These are phyloP conservation scores for Arctium lappa DNA, from an alignment of 129 eudicot genomes.

Conservation along the genomic window DNA sequence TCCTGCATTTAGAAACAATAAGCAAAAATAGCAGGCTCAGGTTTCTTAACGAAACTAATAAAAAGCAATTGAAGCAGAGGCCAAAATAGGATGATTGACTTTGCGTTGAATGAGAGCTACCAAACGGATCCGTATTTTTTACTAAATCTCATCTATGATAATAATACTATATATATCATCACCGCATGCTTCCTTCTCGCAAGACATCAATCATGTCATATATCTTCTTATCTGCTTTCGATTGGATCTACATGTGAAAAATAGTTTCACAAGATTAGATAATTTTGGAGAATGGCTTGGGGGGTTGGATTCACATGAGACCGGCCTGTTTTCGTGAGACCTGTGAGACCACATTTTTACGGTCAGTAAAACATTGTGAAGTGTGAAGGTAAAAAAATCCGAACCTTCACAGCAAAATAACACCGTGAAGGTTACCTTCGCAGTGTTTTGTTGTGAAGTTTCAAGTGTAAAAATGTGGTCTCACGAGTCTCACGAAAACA, in stretches of 20 bases:
- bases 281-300: neutral
- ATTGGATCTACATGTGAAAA: conserved; percentile 50
- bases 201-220: conserved; percentile 92
- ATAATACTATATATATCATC: neutral
- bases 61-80: neutral
- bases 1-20: neutral
- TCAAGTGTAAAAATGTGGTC: too few relatives aligned
- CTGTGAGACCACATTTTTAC: too few relatives aligned
- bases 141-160: conserved; percentile 10
- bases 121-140: neutral
- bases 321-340: too few relatives aligned
- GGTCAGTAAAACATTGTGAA: too few relatives aligned
- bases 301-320: too few relatives aligned
- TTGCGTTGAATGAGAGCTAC: neutral
- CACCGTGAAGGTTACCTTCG: too few relatives aligned
- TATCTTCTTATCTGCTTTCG: conserved; percentile 75
- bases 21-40: neutral
- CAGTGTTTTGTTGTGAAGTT: neutral
- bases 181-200: conserved; percentile 81
- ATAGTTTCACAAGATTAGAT: conserved; percentile 15
- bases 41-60: too few relatives aligned
- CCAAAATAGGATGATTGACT: conserved; percentile 7
- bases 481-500: too few relatives aligned
- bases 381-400: too few relatives aligned
- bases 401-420: too few relatives aligned